Percentiles rank a stretch among this genome's conserved stretches.
Conservation (phyloP, 1,139 yeast species). For the Kodamaea ohmeri region DNA sequence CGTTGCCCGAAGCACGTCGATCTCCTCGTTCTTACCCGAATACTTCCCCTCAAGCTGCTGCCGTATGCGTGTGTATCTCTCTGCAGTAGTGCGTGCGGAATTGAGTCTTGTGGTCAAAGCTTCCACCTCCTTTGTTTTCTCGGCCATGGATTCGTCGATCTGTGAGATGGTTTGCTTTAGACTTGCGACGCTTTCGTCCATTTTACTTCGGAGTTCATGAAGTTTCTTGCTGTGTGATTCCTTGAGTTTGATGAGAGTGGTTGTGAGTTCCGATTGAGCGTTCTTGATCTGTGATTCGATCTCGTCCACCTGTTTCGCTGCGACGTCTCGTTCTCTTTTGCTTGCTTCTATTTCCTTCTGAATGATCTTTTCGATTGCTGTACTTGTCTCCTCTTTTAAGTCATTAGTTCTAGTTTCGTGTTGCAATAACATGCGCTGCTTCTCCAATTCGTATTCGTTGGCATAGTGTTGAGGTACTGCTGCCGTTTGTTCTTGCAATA, state of each 20-base stretch:
- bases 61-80: conserved; percentile 9
- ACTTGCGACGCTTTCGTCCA: conserved; percentile 22
- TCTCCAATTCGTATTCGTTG: conserved; percentile 17
- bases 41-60: conserved; percentile 14
- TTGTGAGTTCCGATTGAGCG: conserved; percentile 22
- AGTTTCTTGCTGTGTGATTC: conserved; percentile 25
- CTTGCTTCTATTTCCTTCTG: conserved; percentile 24
- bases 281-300: conserved; percentile 15
- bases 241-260: conserved; percentile 27
- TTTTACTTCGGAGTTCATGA: conserved; percentile 18
- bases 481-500: conserved; percentile 16
- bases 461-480: conserved; percentile 30
- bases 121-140: conserved; percentile 10
- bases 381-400: conserved; percentile 35
- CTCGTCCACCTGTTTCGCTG: conserved; percentile 16
- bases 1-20: conserved; percentile 17
- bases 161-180: conserved; percentile 17
- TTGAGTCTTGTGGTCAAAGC: not conserved
- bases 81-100: conserved; percentile 3
- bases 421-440: conserved; percentile 12
- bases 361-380: conserved; percentile 36
- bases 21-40: conserved; percentile 22
- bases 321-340: conserved; percentile 24
- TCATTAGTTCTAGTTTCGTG: conserved; percentile 25
- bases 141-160: conserved; percentile 11